Evolutionary conservation across 192 early-diverging fungal species (phyloP), one percentile per base, ranked within the genome.

Genomic region (Tieghemiomyces parasiticus): DNA sequence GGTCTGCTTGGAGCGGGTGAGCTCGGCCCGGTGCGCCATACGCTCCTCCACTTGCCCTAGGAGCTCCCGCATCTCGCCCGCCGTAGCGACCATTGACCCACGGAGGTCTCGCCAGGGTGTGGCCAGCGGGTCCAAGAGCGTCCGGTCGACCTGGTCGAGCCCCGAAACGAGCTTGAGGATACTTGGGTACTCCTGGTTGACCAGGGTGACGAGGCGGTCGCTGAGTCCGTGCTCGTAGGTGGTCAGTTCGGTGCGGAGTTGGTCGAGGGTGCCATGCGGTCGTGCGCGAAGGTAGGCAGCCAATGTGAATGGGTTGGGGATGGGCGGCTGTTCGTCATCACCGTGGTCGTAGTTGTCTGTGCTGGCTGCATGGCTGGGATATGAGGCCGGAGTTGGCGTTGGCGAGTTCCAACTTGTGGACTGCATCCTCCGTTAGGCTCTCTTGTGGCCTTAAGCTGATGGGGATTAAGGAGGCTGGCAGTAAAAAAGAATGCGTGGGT

Each of bases 141-240:
- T 38, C 19, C 24, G 28, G n/a, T 38, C 28, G 16, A 58, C 55
- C 16, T 34, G 33, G 4, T 3, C 8, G 1, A 58, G 34, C 0
- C 55, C 55, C 34, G 32, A 20, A 14, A 58, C 55, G 28, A 58
- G 24, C 33, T 58, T 16, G 20, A 58, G 32, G 19, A 58, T 35
- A 35, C 55, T 58, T 10, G 55, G 55, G 24, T 58, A 58, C 55
- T 58, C 55, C 35, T 58, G 55, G 55, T 58, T 58, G 10, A 58
- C 33, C 2, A 58, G 26, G 19, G 55, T 6, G n/a, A 58, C 33
- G 20, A 58, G 35, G n/a, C 35, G 13, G 32, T 6, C n/a, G 26
- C 26, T 10, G 24, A 58, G 55, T 10, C 19, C 3, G 16, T 20
- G 3, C n/a, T 58, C 55, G n/a, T 38, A 28, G 2, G 9, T n/a